Evolutionary conservation across 2,329 filamentous ascomycete genomes (phyloP), one percentile per base, ranked within the genome.

Genomic region (Emergomyces pasteurianus): DNA sequence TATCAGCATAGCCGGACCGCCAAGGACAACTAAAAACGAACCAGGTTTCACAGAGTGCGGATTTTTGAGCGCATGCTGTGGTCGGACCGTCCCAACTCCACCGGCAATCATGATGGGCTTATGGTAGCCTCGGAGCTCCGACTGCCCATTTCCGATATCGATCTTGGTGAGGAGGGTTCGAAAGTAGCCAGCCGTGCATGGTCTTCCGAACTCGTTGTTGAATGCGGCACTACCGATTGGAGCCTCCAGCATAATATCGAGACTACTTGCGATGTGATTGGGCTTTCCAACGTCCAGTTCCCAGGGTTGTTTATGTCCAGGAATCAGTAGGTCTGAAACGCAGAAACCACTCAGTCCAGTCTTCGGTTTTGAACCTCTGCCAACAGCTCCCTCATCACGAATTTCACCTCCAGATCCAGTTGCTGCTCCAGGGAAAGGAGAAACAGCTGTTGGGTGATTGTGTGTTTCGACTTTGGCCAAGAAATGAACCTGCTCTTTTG

Each of bases 31-130:
- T 53, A 95, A 83, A 71, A 92, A 89, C 21, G 92, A 91, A n/a
- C 91, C 92, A 58, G 91, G 83, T 58, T 86, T 86, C 21, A 99
- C 94, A 64, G 89, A 80, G 14, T 83, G 80, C 9, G 87, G 84
- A 64, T 89, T 83, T 77, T 99, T 99, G 62, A 96, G 80, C 2
- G 94, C 92, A 71, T 96, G 89, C 68, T 92, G 86, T 16, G 94
- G 92, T 61, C 94, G 80, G 36, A 97, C 92, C 6, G 89, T 96
- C 56, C 94, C 94, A 42, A 97, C 85, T 71, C 94, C 94, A 71
- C 94, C 94, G 64, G 94, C 94, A 76, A 99, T 90, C 90, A 96
- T 95, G 73, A 96, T 96, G 10, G 94, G 94, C 78, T 99, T 99
- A 77, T 97, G 94, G 73, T 95, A 99, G 28, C 94, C 94, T 67